phyloP scores from a whole-genome alignment of 495 filamentous ascomycete species.

The Aspergillus coremiiformis region DNA sequence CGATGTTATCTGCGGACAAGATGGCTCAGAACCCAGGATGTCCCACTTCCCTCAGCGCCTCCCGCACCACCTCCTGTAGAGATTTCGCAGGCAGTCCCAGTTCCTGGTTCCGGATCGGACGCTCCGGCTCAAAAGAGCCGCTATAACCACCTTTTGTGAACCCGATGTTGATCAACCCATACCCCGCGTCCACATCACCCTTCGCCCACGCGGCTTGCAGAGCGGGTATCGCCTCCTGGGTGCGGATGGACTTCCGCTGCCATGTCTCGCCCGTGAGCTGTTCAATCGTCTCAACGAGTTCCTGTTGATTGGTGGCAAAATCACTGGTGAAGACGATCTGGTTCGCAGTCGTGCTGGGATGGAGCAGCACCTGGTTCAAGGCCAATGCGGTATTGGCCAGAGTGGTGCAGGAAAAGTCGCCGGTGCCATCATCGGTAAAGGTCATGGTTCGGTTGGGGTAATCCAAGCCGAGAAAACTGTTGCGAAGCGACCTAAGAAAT shows the following conservation, averaged over 20 bases:
- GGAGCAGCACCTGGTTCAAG: slow-evolving; percentile 3
- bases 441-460: slow-evolving; percentile 4
- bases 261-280: slow-evolving; percentile 4
- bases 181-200: slow-evolving; percentile 1
- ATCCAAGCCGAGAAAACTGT: slow-evolving; percentile 9
- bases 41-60: slow-evolving; percentile 6
- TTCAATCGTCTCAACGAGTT: slow-evolving; percentile 7
- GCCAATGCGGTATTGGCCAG: slow-evolving; percentile 6
- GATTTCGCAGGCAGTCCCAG: background rate
- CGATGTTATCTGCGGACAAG: too few relatives aligned
- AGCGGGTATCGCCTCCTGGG: background rate
- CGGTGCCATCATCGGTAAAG: slow-evolving; percentile 3
- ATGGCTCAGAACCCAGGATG: slow-evolving; percentile 7
- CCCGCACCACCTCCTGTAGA: slow-evolving; percentile 1
- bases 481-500: slow-evolving; percentile 4
- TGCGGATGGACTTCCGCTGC: slow-evolving; percentile 1
- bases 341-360: slow-evolving; percentile 4
- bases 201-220: background rate
- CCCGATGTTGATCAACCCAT: slow-evolving; percentile 8
- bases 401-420: slow-evolving; percentile 3
- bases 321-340: slow-evolving; percentile 8
- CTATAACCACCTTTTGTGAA: slow-evolving; percentile 7
- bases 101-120: background rate
- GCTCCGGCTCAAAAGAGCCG: slow-evolving; percentile 2
- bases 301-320: slow-evolving; percentile 5